Conservation (phyloP, 2,329 filamentous ascomycete species). For the Nectriaceae sp. region DNA sequence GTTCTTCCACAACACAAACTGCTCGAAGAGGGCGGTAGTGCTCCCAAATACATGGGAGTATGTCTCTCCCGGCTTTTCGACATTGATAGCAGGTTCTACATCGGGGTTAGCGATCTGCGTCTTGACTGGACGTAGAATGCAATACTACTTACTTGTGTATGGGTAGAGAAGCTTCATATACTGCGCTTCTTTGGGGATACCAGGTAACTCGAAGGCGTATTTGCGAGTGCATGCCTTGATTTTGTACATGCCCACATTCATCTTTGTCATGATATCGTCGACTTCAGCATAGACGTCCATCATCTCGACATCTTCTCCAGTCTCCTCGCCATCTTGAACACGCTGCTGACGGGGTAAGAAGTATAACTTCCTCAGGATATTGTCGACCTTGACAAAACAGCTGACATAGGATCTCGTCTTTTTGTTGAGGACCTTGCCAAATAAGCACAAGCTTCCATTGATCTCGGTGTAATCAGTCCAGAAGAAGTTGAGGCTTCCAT, state of each 20-base stretch:
- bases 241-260: slow-evolving; percentile 87
- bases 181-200: slow-evolving; percentile 83
- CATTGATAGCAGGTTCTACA: slow-evolving; percentile 67
- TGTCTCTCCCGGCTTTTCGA: slow-evolving; percentile 75
- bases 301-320: slow-evolving; percentile 80
- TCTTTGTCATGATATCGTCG: slow-evolving; percentile 81
- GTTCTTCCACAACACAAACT: slow-evolving; percentile 98
- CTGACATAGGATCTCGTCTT: slow-evolving; percentile 78
- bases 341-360: slow-evolving; percentile 79
- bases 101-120: slow-evolving; percentile 16
- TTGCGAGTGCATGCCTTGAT: slow-evolving; percentile 88
- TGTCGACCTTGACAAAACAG: slow-evolving; percentile 95
- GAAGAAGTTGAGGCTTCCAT: slow-evolving; percentile 91
- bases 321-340: slow-evolving; percentile 62
- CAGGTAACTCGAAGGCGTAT: slow-evolving; percentile 91
- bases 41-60: slow-evolving; percentile 94
- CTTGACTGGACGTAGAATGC: not conserved
- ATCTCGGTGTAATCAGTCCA: slow-evolving; percentile 97
- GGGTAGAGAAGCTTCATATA: slow-evolving; percentile 97
- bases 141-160: slow-evolving; percentile 72
- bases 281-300: slow-evolving; percentile 89
- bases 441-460: slow-evolving; percentile 87
- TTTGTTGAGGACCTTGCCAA: slow-evolving; percentile 94
- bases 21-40: slow-evolving; percentile 92
- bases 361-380: slow-evolving; percentile 87